A percentile compares a stretch with the other conserved stretches of the same genome.
These are phyloP conservation scores for Boletus tomentosulus DNA, from an alignment of 768 basidiomycete species.

Conservation along the genomic window DNA sequence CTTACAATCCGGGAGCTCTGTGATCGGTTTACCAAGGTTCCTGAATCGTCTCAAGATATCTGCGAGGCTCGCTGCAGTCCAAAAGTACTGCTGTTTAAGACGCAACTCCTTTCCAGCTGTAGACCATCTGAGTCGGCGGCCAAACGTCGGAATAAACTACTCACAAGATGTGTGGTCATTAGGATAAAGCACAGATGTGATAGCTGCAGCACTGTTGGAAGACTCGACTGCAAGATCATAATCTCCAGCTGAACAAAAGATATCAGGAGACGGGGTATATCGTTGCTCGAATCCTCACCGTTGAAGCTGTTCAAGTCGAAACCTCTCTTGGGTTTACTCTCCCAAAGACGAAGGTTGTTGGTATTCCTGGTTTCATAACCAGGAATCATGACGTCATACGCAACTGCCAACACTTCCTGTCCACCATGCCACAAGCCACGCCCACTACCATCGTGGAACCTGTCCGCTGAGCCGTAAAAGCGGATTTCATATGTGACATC, in stretches of 20 bases:
- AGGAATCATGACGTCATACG: conserved; percentile 94
- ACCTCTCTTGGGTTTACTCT: conserved; percentile 80
- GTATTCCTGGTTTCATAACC: conserved; percentile 77
- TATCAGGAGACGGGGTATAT: conserved; percentile 1
- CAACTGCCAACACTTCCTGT: conserved; percentile 89
- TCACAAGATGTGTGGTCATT: conserved; percentile 80
- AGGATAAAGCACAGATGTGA: conserved; percentile 94
- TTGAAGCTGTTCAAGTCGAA: conserved; percentile 97
- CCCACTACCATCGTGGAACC: conserved; percentile 52
- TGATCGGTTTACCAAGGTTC: conserved; percentile 77
- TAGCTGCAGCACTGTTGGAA: conserved; percentile 86
- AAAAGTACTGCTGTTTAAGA: conserved; percentile 96
- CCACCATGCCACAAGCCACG: conserved; percentile 81
- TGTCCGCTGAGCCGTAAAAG: conserved; percentile 84
- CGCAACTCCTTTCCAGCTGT: conserved; percentile 83
- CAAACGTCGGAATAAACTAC: conserved; percentile 9
- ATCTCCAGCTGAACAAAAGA: conserved; percentile 62
- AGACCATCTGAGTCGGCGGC: neutral
- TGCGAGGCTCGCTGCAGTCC: conserved; percentile 83
- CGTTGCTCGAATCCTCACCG: conserved; percentile 39
- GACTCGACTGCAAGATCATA: conserved; percentile 88
- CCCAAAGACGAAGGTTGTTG: conserved; percentile 86
- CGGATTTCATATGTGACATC: conserved; percentile 84
- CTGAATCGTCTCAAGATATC: conserved; percentile 94
- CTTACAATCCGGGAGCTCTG: conserved; percentile 79